These are phyloP conservation scores for Phylloporus scabripes DNA, from an alignment of 768 basidiomycete genomes.

Conservation along the genomic window DNA sequence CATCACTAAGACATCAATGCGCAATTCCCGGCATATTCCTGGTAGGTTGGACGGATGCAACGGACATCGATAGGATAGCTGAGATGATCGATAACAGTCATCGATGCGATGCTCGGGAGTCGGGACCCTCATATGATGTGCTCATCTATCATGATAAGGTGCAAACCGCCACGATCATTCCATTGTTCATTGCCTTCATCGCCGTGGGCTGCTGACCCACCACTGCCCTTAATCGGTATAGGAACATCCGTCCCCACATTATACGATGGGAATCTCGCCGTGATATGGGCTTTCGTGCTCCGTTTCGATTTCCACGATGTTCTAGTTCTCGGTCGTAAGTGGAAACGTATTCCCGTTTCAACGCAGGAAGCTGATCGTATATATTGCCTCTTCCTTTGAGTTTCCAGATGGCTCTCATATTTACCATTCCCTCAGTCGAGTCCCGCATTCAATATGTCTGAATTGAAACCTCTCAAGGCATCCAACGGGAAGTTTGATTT, in stretches of 20 bases:
- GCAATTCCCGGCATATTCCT: not conserved
- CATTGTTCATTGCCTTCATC: not conserved
- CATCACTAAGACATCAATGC: not conserved
- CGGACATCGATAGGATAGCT: not conserved
- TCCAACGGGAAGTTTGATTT: not conserved
- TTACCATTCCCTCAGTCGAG: not conserved
- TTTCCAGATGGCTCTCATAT: not conserved
- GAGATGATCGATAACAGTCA: too few species aligned
- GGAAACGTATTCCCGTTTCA: too few species aligned
- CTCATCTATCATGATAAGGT: not conserved
- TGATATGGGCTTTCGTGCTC: too few species aligned
- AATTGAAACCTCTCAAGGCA: not conserved
- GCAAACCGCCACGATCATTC: not conserved
- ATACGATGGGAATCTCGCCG: too few species aligned
- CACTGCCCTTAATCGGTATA: too few species aligned
- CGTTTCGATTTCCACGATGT: too few species aligned
- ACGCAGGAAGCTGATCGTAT: too few species aligned
- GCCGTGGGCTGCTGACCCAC: too few species aligned
- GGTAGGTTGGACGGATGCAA: not conserved
- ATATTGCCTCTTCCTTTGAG: not conserved
- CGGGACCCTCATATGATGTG: too few species aligned
- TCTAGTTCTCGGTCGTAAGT: too few species aligned
- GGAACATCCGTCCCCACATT: not conserved
- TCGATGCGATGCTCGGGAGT: not conserved
- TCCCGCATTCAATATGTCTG: too few species aligned